Evolutionary conservation across 192 early-diverging fungal species (phyloP).

Genomic region (Coemansia sp.): DNA sequence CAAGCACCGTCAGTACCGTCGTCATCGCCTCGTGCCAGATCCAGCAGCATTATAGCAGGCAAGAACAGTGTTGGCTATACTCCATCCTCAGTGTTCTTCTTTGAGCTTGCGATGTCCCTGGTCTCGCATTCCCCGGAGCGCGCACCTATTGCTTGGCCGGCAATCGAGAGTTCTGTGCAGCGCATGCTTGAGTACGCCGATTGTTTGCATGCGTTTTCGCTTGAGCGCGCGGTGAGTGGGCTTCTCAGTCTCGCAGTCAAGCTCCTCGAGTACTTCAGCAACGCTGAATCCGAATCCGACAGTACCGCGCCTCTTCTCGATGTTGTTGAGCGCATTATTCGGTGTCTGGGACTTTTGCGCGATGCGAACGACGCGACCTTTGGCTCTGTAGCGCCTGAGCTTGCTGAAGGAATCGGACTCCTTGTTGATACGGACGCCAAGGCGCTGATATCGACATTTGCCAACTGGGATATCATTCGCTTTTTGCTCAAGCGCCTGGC

Average conservation of each 20-base stretch:
- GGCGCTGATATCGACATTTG: conserved; percentile 11
- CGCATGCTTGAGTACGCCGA: conserved; percentile 69
- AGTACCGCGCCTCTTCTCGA: conserved; percentile 11
- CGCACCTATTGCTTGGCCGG: conserved; percentile 56
- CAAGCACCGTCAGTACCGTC: not conserved
- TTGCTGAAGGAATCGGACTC: conserved; percentile 32
- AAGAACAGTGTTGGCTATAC: conserved; percentile 11
- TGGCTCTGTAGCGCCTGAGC: conserved; percentile 36
- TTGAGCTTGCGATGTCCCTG: conserved; percentile 42
- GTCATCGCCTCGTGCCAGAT: not conserved
- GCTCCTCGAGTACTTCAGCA: conserved; percentile 32
- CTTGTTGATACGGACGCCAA: conserved; percentile 29
- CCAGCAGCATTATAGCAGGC: not conserved
- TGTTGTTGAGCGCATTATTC: conserved; percentile 34
- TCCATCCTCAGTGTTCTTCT: conserved; percentile 43
- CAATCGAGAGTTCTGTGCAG: conserved; percentile 68
- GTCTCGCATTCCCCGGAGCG: conserved; percentile 19
- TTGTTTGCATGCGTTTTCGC: conserved; percentile 61
- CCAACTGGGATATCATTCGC: conserved; percentile 46
- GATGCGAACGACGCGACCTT: conserved; percentile 57
- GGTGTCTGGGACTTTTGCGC: conserved; percentile 52
- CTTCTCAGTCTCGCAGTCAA: conserved; percentile 72
- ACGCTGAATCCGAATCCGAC: conserved; percentile 11
- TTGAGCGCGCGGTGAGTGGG: conserved; percentile 77
- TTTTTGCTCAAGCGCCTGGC: conserved; percentile 42